phyloP scores from a whole-genome alignment of 1,284 basidiomycete genomes.

The Ceratobasidium sp. region DNA sequence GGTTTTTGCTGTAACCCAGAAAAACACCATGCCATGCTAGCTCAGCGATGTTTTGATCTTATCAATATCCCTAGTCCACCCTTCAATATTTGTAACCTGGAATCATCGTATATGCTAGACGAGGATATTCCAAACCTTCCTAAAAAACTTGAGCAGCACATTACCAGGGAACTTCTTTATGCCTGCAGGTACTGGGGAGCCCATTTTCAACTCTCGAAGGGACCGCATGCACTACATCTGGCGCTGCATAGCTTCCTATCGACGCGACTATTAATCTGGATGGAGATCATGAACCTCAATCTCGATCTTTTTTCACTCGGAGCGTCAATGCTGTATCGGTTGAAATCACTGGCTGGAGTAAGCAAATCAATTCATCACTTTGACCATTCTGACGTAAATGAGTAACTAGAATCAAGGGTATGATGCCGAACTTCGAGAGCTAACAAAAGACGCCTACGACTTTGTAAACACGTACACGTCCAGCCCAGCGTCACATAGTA shows the following conservation, averaged over 20 bases:
- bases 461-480: neutral
- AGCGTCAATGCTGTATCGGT: neutral
- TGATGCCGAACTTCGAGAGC: neutral
- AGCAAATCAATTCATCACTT: neutral
- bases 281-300: neutral
- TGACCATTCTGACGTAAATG: neutral
- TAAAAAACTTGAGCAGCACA: neutral
- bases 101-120: neutral
- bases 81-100: constrained; percentile 24
- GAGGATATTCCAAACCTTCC: neutral
- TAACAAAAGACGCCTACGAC: constrained; percentile 6
- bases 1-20: neutral
- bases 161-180: neutral
- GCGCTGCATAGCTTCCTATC: neutral
- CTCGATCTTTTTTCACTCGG: neutral
- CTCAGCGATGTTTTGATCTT: neutral
- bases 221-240: neutral
- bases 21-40: neutral
- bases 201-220: neutral
- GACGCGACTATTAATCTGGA: neutral
- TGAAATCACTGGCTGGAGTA: neutral
- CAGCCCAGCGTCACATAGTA: constrained; percentile 19
- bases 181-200: constrained; percentile 17
- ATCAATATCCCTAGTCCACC: neutral
- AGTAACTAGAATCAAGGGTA: neutral